Percentiles rank a stretch among this genome's conserved stretches.
Conservation (phyloP, 345 rosid genomes). For the Turritis glabra region DNA sequence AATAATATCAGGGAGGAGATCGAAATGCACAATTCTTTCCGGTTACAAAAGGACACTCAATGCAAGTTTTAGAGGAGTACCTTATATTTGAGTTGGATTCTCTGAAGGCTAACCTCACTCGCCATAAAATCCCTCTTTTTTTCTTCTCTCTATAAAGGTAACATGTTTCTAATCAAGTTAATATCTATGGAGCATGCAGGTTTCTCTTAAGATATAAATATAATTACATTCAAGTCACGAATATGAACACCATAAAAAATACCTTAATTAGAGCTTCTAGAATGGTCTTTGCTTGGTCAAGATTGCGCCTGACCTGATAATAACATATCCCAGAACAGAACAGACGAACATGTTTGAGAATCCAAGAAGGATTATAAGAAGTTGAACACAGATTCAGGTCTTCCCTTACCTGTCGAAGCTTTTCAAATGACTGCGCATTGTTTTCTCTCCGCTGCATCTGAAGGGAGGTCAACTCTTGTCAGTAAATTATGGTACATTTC, state of each 20-base stretch:
- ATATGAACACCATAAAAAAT: background rate
- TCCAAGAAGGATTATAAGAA: background rate
- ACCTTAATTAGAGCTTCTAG: conserved; percentile 87
- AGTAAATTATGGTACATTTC: conserved; percentile 9
- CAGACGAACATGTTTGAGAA: background rate
- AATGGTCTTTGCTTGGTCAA: conserved; percentile 87
- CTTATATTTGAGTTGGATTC: conserved; percentile 84
- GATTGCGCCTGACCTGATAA: conserved; percentile 86
- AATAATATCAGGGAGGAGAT: background rate
- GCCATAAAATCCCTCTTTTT: conserved; percentile 82
- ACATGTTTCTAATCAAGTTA: conserved; percentile 11
- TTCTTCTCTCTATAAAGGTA: conserved; percentile 72
- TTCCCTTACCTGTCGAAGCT: conserved; percentile 81
- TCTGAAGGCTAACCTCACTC: conserved; percentile 76
- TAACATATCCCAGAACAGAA: conserved; percentile 21
- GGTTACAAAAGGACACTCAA: background rate
- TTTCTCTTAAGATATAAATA: background rate
- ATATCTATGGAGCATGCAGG: background rate
- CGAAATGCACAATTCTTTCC: background rate
- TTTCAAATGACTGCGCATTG: conserved; percentile 89
- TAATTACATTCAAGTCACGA: background rate
- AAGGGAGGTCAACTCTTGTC: conserved; percentile 7
- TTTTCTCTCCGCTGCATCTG: conserved; percentile 98
- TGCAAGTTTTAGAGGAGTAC: conserved; percentile 36
- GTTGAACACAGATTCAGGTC: background rate